These are phyloP conservation scores for Saccharomyces hybrid DNA, from an alignment of 1,139 yeast genomes.

Conservation along the genomic window DNA sequence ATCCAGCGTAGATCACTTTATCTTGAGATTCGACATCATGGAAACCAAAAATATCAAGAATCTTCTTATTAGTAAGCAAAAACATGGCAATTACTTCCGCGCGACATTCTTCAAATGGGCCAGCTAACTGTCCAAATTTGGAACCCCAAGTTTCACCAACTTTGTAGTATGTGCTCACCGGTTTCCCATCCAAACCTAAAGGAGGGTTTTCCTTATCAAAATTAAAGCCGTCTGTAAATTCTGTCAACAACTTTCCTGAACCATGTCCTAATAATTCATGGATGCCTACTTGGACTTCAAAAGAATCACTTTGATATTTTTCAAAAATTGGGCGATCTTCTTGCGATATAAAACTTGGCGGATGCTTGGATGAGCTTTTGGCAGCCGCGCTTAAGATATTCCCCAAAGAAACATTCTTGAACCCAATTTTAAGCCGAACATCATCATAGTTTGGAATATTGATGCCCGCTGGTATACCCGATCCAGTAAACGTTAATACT, in stretches of 20 bases:
- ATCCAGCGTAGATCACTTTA: conserved; percentile 58
- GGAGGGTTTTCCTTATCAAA: conserved; percentile 61
- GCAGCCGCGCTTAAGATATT: conserved; percentile 75
- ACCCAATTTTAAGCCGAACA: conserved; percentile 73
- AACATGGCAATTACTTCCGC: conserved; percentile 87
- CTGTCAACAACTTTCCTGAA: conserved; percentile 71
- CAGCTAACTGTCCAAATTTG: conserved; percentile 71
- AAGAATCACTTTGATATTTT: conserved; percentile 72
- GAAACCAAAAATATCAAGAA: conserved; percentile 69
- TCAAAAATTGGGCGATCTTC: conserved; percentile 51
- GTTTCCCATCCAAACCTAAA: conserved; percentile 46
- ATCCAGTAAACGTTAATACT: conserved; percentile 81
- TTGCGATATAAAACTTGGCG: conserved; percentile 56
- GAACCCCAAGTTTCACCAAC: conserved; percentile 89
- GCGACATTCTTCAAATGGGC: conserved; percentile 86
- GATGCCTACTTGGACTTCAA: conserved; percentile 88
- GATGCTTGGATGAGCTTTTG: conserved; percentile 46
- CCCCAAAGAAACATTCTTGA: conserved; percentile 83
- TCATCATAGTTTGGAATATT: conserved; percentile 90
- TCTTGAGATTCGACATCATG: conserved; percentile 49
- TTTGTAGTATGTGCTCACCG: conserved; percentile 60
- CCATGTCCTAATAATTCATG: conserved; percentile 94
- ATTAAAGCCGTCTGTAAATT: conserved; percentile 61
- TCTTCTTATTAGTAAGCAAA: conserved; percentile 58
- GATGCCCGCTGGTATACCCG: conserved; percentile 89